Conservation (phyloP, 257 asterid genomes). For the Ehretia macrophylla region DNA sequence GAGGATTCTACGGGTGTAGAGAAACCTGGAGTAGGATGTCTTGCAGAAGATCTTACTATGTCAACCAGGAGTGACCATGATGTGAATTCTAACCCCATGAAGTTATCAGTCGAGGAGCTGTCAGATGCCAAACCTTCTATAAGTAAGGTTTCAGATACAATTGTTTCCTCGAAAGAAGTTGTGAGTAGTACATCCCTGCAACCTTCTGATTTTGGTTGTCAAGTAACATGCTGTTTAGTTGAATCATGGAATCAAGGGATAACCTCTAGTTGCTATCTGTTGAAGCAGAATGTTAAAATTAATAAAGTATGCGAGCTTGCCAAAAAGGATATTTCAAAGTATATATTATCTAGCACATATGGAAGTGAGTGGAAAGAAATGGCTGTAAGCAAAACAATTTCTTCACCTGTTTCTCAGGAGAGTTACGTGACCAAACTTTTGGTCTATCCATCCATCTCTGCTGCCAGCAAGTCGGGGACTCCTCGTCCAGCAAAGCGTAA, state of each 20-base stretch:
- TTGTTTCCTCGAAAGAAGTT: constrained; percentile 40
- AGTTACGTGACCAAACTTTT: constrained; percentile 66
- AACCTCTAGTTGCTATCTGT: constrained; percentile 48
- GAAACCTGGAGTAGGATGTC: constrained; percentile 25
- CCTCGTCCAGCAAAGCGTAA: constrained; percentile 57
- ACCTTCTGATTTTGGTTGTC: constrained; percentile 28
- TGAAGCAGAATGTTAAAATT: constrained; percentile 27
- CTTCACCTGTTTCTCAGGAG: constrained; percentile 90
- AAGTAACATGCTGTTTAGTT: constrained; percentile 48
- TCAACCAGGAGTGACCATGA: constrained; percentile 24
- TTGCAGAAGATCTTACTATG: constrained; percentile 28
- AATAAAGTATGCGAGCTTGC: constrained; percentile 34
- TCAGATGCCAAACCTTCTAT: constrained; percentile 32
- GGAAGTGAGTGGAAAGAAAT: constrained; percentile 46
- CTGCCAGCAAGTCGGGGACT: constrained; percentile 29
- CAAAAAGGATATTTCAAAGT: constrained; percentile 30
- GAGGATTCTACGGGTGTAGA: constrained; percentile 22
- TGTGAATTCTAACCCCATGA: constrained; percentile 19
- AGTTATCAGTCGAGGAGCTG: constrained; percentile 36
- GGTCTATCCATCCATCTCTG: constrained; percentile 36
- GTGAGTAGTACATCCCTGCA: constrained; percentile 34
- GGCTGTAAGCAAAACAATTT: constrained; percentile 34
- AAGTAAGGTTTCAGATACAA: constrained; percentile 27
- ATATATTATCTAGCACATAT: constrained; percentile 32
- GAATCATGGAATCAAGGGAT: constrained; percentile 73